Base-by-base conservation (phyloP, 31 red algal species). In the Bonnemaisonia californica region DNA sequence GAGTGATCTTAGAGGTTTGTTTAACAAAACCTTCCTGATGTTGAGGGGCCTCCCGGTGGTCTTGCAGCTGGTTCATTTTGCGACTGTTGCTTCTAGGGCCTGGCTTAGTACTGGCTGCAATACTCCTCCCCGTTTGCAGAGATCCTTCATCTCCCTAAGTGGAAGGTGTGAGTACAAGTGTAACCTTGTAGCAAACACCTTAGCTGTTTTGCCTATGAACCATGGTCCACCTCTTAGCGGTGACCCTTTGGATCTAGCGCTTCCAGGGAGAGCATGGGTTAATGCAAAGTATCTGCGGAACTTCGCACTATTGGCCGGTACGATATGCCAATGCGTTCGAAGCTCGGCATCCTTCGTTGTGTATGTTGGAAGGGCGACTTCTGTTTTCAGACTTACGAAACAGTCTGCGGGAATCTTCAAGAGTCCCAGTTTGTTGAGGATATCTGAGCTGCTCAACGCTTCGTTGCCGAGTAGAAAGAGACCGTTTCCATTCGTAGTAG, bases 401-500 rank as follows among this genome's bases (percentile, higher is more conserved):
- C 21, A 55, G 13, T 21, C 48, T 16, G 12, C 21, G 13, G 48
- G 48, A 12, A 55, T 55, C 12, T 16, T 16, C 12, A 55, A 12
- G 48, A 69, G 24, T 8, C 33, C 39, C 33, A 37, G 30, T 33
- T 27, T 27, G 8, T 34, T 34, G 26, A 69, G 24, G 8, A 69
- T 32, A 33, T 69, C 22, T 32, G 11, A 69, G 30, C 39, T 4
- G 65, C 39, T 21, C 7, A 69, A 39, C 7, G 39, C 39, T 21
- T 56, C 1, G 34, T 55, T 75, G 24, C 38, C 39, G 4, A 75
- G 24, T 24, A 75, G 13, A 32, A 75, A 0, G 9, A 55, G 5
- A 0, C 45, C 71, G 34, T 75, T 47, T 27, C 71, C 38, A 56
- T 22, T 36, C n/a, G 71, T 75, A 8, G 23, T 57, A 56, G 22